Evolutionary conservation across 1,284 basidiomycete species (phyloP), one percentile per base, ranked within the genome.

Genomic region (Malassezia brasiliensis): DNA sequence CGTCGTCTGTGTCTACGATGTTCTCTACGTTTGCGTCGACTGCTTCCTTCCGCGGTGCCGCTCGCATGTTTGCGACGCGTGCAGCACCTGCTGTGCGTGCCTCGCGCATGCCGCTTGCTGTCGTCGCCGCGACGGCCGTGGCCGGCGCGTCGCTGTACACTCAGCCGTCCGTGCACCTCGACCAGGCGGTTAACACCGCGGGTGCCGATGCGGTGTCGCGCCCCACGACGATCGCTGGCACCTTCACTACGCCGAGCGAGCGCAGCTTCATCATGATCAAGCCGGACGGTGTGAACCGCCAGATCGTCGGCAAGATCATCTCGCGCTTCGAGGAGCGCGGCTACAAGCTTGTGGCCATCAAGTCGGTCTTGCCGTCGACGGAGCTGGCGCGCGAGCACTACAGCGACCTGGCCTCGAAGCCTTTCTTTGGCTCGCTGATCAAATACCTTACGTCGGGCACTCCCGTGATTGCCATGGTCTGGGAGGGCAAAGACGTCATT

Each of bases 171-270:
- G 51, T 66, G 36, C 62, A 63, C 50, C 72, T 77, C 52, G 77
- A 77, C 58, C 38, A 40, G 5, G 22, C n/a, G 9, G 22, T 40
- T 14, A 8, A 9, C 14, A 22, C 2, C 22, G 40, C 40, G 30
- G 20, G 40, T 7, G 20, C 40, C 40, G 40, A 42, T 6, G 40
- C 30, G 30, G 9, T 10, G 17, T 15, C 42, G 25, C 76, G 75
- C 41, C 59, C 72, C 40, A 74, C 72, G 66, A 77, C 76, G 56
- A 77, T 78, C 52, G 77, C 77, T n/a, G 77, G 77, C 39, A 76
- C 77, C 65, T 74, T 76, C 64, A 73, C 75, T 28, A 78, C 76
- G 35, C 66, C 65, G 38, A 64, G 70, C 34, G 77, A 78, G 68
- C 67, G 75, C 52, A 76, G 76, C 48, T 78, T 77, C 63, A 68